A percentile compares a stretch with the other conserved stretches of the same genome.
phyloP scores from a whole-genome alignment of 305 asterid genomes.

The Solanum hybrid region DNA sequence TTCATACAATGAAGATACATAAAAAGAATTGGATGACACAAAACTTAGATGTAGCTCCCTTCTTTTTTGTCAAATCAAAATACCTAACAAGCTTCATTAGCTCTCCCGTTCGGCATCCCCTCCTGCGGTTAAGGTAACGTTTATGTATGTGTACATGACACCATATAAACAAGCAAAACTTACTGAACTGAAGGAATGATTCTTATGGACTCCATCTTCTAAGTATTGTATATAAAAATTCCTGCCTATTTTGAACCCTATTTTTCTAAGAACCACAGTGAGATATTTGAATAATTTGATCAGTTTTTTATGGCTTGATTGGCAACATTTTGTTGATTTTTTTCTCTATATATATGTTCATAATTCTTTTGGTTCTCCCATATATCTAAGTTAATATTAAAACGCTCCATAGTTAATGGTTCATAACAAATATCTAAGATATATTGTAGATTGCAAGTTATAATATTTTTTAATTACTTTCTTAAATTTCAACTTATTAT shows the following conservation, averaged over 20 bases:
- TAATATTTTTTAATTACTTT: not conserved
- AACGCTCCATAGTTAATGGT: not conserved
- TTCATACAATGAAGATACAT: not conserved
- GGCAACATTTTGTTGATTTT: not conserved
- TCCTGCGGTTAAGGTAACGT: too few relatives aligned
- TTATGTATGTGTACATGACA: not conserved
- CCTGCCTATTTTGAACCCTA: too few relatives aligned
- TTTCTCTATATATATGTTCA: not conserved
- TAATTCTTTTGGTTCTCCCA: not conserved
- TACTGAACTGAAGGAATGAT: not conserved
- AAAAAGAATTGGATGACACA: not conserved
- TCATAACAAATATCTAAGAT: not conserved
- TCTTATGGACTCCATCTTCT: not conserved
- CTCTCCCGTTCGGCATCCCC: not conserved
- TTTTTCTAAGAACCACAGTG: not conserved
- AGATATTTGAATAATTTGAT: not conserved
- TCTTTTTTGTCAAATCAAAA: not conserved
- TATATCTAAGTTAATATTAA: not conserved
- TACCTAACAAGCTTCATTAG: not conserved
- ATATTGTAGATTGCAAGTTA: not conserved
- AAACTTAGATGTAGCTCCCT: not conserved
- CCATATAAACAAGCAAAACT: not conserved
- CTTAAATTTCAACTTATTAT: not conserved
- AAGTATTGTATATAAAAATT: too few relatives aligned
- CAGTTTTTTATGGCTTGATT: not conserved